Evolutionary conservation across 805 yeast species (phyloP), one percentile per base, ranked within the genome.

Genomic region (Candida anglica): DNA sequence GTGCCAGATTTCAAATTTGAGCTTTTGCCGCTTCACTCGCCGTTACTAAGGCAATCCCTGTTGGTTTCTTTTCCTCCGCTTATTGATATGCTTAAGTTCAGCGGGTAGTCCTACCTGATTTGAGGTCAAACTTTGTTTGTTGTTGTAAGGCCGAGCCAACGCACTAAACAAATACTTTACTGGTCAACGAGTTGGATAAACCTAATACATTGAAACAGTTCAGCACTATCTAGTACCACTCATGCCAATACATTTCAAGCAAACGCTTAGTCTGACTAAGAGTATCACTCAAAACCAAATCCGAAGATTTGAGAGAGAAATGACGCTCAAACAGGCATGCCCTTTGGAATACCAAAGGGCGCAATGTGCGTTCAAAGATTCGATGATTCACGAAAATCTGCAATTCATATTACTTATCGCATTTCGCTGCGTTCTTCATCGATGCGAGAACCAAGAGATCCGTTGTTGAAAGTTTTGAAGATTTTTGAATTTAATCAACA

Each of bases 61-160:
- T 60, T 60, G 63, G 66, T 60, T 61, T 61, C 67, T 60, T 61
- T 59, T 60, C 66, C 66, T 58, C 64, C 66, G 66, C 66, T 61
- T 59, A 58, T 59, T 61, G 66, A 59, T 58, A 54, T 60, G 66
- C 66, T 59, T 60, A 61, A 60, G 64, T 59, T 60, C 66, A 60
- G 66, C 63, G 66, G 63, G 66, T 60, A 58, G 34, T 56, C 62
- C 57, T n/a, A n/a, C n/a, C n/a, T 52, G 60, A 56, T 50, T 48
- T 56, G 66, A 58, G 63, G 64, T 58, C 60, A 56, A 59, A 52
- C 53, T 50, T 45, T 40, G 48, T 35, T 26, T 33, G 13, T 14
- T 24, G 41, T 43, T 44, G 43, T 44, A 36, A 43, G 43, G 42
- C 42, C 33, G 30, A 32, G 39, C 42, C 36, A n/a, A 20, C 27